phyloP scores from a whole-genome alignment of 352 stramenopile species.

The Thraustochytrium striatum region DNA sequence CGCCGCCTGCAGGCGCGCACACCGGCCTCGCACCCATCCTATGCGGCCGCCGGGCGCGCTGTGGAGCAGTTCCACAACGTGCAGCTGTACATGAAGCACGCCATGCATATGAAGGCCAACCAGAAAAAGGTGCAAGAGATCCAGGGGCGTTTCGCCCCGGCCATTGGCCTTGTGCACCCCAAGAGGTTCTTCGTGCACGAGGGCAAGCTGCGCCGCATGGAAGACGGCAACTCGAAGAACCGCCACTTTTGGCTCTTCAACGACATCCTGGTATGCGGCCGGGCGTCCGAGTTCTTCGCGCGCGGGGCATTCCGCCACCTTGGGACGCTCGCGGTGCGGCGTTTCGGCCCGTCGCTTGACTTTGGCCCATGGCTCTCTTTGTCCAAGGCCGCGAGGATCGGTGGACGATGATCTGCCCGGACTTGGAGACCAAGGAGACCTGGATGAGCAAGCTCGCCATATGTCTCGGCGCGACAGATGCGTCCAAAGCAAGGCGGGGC shows the following conservation, averaged over 20 bases:
- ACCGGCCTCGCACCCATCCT: not conserved
- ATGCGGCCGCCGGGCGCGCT: not conserved
- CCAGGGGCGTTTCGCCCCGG: not conserved
- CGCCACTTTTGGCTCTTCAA: slow-evolving; percentile 44
- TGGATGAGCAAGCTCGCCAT: slow-evolving; percentile 25
- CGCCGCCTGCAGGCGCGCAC: slow-evolving; percentile 6
- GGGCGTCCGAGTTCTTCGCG: slow-evolving; percentile 20
- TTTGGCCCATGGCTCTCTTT: slow-evolving; percentile 15
- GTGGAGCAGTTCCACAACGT: not conserved
- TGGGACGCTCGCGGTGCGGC: not conserved
- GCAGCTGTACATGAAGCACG: slow-evolving; percentile 4
- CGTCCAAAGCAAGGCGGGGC: not conserved
- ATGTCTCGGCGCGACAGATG: not conserved
- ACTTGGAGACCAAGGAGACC: not conserved
- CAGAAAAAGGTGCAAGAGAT: slow-evolving; percentile 2
- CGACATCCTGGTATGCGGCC: slow-evolving; percentile 27
- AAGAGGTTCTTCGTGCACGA: not conserved
- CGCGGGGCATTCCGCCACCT: slow-evolving; percentile 25
- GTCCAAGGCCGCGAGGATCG: not conserved
- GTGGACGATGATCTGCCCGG: slow-evolving; percentile 17
- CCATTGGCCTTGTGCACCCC: not conserved
- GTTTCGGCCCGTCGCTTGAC: not conserved
- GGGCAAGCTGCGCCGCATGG: slow-evolving; percentile 17
- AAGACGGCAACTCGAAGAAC: not conserved
- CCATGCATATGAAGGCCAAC: slow-evolving; percentile 6